Conservation (phyloP, 441 rosid genomes). For the Euphorbia celastroides region DNA sequence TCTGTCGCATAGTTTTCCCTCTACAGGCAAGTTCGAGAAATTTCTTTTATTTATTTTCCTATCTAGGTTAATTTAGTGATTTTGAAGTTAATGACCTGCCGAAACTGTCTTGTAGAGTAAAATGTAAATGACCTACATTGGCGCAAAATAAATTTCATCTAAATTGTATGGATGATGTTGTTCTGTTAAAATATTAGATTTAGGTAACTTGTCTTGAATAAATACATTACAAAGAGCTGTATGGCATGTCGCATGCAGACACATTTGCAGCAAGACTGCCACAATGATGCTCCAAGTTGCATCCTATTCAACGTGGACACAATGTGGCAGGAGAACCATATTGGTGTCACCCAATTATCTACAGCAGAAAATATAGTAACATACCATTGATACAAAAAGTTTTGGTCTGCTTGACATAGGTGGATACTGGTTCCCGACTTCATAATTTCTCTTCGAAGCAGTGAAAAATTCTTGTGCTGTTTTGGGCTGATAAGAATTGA, state of each 20-base stretch:
- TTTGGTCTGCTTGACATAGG: neutral
- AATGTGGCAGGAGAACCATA: neutral
- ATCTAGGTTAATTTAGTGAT: neutral
- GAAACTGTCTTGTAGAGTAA: neutral
- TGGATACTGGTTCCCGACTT: neutral
- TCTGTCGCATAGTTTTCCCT: slow-evolving; percentile 84
- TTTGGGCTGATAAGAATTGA: neutral
- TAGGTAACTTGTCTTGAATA: too few species aligned
- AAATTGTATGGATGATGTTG: neutral
- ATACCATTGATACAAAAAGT: neutral
- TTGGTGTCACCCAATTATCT: too few species aligned
- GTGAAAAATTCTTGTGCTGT: neutral
- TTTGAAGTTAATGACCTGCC: slow-evolving; percentile 2
- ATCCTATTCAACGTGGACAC: neutral
- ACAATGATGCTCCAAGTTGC: neutral
- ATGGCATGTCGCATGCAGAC: neutral
- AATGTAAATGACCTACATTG: neutral
- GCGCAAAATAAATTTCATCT: neutral
- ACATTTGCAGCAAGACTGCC: neutral
- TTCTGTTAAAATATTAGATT: too few species aligned
- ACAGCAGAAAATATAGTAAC: neutral
- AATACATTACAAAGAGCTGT: neutral
- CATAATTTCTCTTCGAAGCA: neutral
- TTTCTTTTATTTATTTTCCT: slow-evolving; percentile 6
- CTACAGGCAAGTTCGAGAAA: slow-evolving; percentile 52